Conservation (phyloP, 352 stramenopile species). For the Pythium insidiosum region DNA sequence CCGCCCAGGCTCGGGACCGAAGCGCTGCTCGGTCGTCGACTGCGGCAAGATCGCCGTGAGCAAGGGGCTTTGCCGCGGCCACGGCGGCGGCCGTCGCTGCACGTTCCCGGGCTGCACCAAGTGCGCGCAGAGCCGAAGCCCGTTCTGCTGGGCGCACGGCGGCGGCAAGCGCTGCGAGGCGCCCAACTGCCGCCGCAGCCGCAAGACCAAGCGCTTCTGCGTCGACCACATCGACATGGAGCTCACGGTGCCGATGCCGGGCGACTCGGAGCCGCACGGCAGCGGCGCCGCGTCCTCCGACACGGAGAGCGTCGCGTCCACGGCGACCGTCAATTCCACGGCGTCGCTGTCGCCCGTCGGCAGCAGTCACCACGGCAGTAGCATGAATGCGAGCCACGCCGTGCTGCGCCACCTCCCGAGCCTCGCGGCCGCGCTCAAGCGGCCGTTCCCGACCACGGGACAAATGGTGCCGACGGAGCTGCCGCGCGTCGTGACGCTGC, state of each 20-base stretch:
- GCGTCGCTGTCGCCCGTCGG: conserved; percentile 2
- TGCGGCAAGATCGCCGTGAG: conserved; percentile 75
- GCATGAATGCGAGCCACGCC: no score
- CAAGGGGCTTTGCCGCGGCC: conserved; percentile 59
- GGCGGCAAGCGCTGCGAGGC: conserved; percentile 67
- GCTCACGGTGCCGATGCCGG: conserved; percentile 20
- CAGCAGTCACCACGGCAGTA: not conserved
- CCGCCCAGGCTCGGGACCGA: conserved; percentile 45
- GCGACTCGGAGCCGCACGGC: conserved; percentile 46
- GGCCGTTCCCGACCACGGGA: conserved; percentile 4
- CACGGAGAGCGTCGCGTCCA: conserved; percentile 24
- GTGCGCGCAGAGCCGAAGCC: conserved; percentile 67
- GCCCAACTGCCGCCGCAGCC: conserved; percentile 52
- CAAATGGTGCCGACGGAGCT: conserved; percentile 5
- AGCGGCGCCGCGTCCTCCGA: conserved; percentile 27
- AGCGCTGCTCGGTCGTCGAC: conserved; percentile 54
- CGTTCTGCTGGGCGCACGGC: conserved; percentile 68
- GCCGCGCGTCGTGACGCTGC: conserved; percentile 9
- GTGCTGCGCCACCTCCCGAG: conserved; percentile 15
- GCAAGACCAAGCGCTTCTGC: conserved; percentile 73
- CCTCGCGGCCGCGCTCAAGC: conserved; percentile 17
- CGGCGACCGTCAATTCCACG: conserved; percentile 12
- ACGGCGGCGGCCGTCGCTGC: conserved; percentile 60
- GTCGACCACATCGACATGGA: conserved; percentile 73
- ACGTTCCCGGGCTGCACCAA: conserved; percentile 56